Base-by-base conservation (phyloP, 2,329 filamentous ascomycete genomes). In the Zymoseptoria ardabiliae region DNA sequence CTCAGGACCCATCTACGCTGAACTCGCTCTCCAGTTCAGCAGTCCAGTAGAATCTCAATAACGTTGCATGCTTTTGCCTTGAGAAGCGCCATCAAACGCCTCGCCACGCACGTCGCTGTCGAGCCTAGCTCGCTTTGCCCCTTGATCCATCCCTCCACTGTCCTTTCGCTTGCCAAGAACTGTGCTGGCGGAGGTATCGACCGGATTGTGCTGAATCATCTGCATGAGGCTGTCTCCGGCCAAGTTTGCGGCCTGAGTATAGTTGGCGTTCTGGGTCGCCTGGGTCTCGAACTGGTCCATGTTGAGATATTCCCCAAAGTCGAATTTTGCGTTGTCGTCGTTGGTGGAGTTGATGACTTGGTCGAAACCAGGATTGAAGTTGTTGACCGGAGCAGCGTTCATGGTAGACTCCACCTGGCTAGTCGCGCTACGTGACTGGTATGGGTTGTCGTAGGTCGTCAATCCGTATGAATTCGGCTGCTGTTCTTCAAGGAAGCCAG, bases 81-180 rank as follows among this genome's bases (percentile, higher is more conserved):
- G 25, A 28, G 25, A 28, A 28, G 25, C 25, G 25, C 25, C 25
- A 28, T 28, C 25, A 28, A 8, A 28, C 25, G 25, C 25, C 25
- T 28, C 25, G 25, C 25, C 25, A 28, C 7, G 8, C 25, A 28
- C 7, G 6, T 28, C 9, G 25, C 23, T 7, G 23, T 28, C 25
- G 7, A 28, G 7, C 25, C 25, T 28, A 28, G 25, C 25, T 28
- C 25, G 25, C 25, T 28, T 28, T 9, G 25, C 25, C 7, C 25
- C 25, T 9, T 28, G 25, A 28, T 28, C 25, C 25, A 28, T 28
- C 25, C 25, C 25, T 8, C 25, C 25, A n/a, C 35, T 45, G 21
- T 54, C 57, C 61, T 66, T 67, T 21, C 65, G 62, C 65, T 67
- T 67, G 17, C 65, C 63, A 6, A 64, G 61, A 8, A 59, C 50